Conservation (phyloP, 208 protist species). For the Trypanosoma mega region DNA sequence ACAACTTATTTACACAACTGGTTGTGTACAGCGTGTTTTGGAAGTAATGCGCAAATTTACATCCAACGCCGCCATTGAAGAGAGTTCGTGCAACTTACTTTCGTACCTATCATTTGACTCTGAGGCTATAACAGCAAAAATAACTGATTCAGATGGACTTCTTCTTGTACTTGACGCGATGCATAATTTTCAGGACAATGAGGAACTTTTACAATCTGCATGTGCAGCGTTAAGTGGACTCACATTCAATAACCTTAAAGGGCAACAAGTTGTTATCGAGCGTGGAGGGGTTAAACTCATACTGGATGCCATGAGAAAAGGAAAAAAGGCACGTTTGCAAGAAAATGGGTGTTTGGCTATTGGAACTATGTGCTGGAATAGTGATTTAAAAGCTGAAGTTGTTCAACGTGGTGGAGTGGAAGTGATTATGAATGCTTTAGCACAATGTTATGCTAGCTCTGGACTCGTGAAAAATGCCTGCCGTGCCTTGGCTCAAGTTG, state of each 20-base stretch:
- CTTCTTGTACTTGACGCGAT: slow-evolving; percentile 80
- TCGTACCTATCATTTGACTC: slow-evolving; percentile 93
- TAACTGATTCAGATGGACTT: slow-evolving; percentile 75
- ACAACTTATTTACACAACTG: slow-evolving; percentile 66
- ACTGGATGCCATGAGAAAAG: slow-evolving; percentile 75
- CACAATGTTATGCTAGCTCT: slow-evolving; percentile 74
- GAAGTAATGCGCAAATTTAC: slow-evolving; percentile 71
- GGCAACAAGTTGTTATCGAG: slow-evolving; percentile 80
- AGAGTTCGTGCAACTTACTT: slow-evolving; percentile 79
- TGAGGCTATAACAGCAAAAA: slow-evolving; percentile 78
- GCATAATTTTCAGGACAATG: slow-evolving; percentile 74
- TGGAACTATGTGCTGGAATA: slow-evolving; percentile 93
- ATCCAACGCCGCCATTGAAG: slow-evolving; percentile 66
- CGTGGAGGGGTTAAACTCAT: slow-evolving; percentile 76
- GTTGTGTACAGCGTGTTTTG: slow-evolving; percentile 75
- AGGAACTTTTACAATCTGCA: slow-evolving; percentile 76
- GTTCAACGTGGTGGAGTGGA: slow-evolving; percentile 74
- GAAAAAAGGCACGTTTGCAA: slow-evolving; percentile 77
- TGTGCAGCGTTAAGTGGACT: slow-evolving; percentile 86
- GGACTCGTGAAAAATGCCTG: slow-evolving; percentile 90
- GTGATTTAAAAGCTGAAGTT: slow-evolving; percentile 87
- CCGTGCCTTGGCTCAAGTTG: slow-evolving; percentile 86
- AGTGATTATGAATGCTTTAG: slow-evolving; percentile 82
- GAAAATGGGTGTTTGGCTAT: slow-evolving; percentile 88
- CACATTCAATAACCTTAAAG: slow-evolving; percentile 82